Evolutionary conservation across 2,329 filamentous ascomycete genomes (phyloP), one percentile per base, ranked within the genome.

Genomic region (Monosporascus sp.): DNA sequence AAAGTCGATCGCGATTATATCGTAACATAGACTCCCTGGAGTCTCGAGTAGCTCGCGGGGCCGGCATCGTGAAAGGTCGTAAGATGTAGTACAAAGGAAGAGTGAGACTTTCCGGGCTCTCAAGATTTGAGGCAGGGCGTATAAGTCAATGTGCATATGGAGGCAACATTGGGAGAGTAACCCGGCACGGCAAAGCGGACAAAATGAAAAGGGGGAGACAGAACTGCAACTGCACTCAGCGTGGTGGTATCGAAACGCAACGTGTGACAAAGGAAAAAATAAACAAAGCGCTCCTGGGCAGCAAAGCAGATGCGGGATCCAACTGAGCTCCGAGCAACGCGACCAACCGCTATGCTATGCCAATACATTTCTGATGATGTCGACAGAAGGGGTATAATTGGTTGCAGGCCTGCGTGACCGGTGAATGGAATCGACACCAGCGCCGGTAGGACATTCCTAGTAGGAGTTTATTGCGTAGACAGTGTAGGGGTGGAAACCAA

Each of bases 291-390:
- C 53, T 54, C 56, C 55, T 55, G 48, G 49, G 52, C 54, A 64
- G 59, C 57, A 56, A 52, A 61, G 61, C 51, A 61, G 62, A 66
- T 66, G 56, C 63, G 60, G 55, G 61, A 66, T 66, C 65, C 64
- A 66, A 65, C 59, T 56, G 53, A 62, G 59, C 59, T 57, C 58
- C 55, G 57, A 59, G 61, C 61, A 59, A 65, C 66, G 65, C 60
- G 62, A 59, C 58, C 58, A 52, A 57, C 60, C 59, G 59, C 57
- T 50, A 63, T 64, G 59, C 60, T 66, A 65, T 66, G 65, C 64
- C 60, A 63, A 66, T 66, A 63, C 61, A 55, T 64, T 59, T 65
- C 64, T 64, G 64, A 7, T 24, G 43, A 63, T 62, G 63, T 59
- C 60, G 61, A 59, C 43, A 57, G 55, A 59, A 55, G 43, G 65